Evolutionary conservation across 1,284 basidiomycete species (phyloP).

Genomic region (Marasmius sp.): DNA sequence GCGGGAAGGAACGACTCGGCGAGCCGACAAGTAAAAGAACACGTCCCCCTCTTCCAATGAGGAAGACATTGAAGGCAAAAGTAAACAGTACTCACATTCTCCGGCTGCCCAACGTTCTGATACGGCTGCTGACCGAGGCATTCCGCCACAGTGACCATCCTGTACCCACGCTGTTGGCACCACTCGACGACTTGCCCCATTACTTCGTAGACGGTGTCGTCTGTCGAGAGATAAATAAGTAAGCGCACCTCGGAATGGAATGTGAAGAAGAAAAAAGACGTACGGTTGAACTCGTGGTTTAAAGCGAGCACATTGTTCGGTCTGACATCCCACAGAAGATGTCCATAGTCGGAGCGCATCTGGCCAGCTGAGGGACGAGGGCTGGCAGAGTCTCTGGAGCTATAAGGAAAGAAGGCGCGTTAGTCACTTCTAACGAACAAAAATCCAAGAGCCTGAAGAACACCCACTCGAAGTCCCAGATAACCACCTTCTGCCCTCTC

Average conservation of each 20-base stretch:
- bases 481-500: neutral
- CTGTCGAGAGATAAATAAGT: neutral
- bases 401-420: neutral
- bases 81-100: neutral
- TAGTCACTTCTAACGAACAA: no score
- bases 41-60: no score
- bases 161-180: neutral
- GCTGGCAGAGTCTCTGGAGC: neutral
- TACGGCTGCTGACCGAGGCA: neutral
- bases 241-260: neutral
- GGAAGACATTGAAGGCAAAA: neutral
- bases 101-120: neutral
- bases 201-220: neutral
- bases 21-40: no score
- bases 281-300: neutral
- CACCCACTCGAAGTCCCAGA: constrained; percentile 7
- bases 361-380: neutral
- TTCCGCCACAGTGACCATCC: neutral
- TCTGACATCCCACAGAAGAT: no score
- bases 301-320: neutral
- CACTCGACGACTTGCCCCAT: neutral
- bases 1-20: no score
- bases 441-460: no score
- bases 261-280: neutral
- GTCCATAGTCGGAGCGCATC: neutral